Conservation (phyloP, 331 rosid species). For the Malus hybrid region DNA sequence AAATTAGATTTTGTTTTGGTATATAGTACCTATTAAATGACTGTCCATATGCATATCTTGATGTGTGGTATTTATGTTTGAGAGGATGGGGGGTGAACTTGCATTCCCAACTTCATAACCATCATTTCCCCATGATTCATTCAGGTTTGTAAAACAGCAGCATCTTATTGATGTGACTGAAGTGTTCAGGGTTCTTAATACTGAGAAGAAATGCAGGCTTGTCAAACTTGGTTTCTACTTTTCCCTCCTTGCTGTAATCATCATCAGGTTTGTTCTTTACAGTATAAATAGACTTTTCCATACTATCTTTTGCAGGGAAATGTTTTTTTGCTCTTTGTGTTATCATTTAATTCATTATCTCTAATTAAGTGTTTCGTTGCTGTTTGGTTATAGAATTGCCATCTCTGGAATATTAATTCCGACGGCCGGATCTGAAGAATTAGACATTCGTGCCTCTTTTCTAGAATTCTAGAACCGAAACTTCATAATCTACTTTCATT, state of each 20-base stretch:
- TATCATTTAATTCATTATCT: not conserved
- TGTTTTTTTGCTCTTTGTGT: not conserved
- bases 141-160: conserved; percentile 60
- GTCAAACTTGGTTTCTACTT: conserved; percentile 69
- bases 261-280: conserved; percentile 67
- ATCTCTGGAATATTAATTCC: conserved; percentile 23
- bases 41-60: not conserved
- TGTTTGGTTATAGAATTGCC: conserved; percentile 31
- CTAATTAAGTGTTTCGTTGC: conserved; percentile 17
- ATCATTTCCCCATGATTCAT: conserved; percentile 20
- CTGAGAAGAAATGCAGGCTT: conserved; percentile 70
- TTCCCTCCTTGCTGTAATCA: conserved; percentile 39
- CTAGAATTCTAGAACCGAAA: conserved; percentile 25
- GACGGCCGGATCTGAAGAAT: conserved; percentile 25
- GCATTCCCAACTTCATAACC: conserved; percentile 6
- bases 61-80: not conserved
- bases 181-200: conserved; percentile 66
- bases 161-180: conserved; percentile 95
- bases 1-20: not conserved
- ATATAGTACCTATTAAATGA: not conserved
- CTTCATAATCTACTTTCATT: not conserved
- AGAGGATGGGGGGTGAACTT: not conserved
- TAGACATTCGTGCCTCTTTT: conserved; percentile 34
- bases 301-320: not conserved
- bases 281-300: not conserved